Evolutionary conservation across 2,329 filamentous ascomycete genomes (phyloP), one percentile per base, ranked within the genome.

Genomic region (Aspergillus udagawae): DNA sequence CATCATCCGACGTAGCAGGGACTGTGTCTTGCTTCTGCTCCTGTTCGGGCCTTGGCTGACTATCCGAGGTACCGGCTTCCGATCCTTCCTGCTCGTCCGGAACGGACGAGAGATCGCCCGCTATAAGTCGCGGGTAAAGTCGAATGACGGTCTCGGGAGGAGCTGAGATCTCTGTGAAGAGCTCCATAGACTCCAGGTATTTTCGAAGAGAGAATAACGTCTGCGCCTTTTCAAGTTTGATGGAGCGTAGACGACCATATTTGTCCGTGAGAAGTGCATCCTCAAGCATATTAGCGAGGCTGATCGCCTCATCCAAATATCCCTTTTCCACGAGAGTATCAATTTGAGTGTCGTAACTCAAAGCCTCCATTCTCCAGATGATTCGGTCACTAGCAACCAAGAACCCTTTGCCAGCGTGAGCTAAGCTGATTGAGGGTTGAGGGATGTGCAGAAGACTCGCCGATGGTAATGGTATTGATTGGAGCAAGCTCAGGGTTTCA

Each of bases 311-410:
- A 66, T 99, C 93, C 54, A 92, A 90, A 59, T 85, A 83, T 9
- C 83, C 85, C 58, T 83, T 84, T 21, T 86, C 83, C 1, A 96
- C 86, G 27, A 99, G 81, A 63, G 94, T 86, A 58, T 92, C 85
- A 23, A 97, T 86, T 70, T 99, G 94, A 2, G 87, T 86, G 71
- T 96, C 91, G 69, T 99, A 99, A 63, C 92, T 89, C 41, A 92
- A 86, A 3, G 93, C 90, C 61, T 87, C 90, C 94, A 99, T 97
- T 65, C 94, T 89, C 94, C 94, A 99, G 41, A 99, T 90, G 35
- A 84, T 89, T 48, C 94, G 83, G 55, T 97, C 94, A 69, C 93
- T 97, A 21, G 89, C 88, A 52, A 97, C 92, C 58, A 97, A 83
- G 66, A 99, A 99, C 0, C 92, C 93, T 72, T 99, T 99, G 3